Evolutionary conservation across 306 rosid genomes (phyloP).

Genomic region (Vicia villosa): DNA sequence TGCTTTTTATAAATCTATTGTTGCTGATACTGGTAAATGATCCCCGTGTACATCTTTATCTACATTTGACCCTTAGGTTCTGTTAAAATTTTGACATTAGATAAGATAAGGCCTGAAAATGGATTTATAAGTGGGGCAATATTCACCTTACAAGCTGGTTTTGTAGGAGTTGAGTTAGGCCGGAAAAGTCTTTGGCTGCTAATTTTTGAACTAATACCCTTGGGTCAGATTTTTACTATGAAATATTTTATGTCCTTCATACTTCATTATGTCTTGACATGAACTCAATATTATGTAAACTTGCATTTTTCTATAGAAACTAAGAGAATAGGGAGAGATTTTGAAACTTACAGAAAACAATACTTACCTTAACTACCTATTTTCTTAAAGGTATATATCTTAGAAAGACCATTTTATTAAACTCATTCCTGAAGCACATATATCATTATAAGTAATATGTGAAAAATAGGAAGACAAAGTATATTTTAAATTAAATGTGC

Average conservation of each 20-base stretch:
- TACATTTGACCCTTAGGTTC: background rate
- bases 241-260: background rate
- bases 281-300: constrained; percentile 13
- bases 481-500: background rate
- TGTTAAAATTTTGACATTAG: no score
- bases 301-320: constrained; percentile 5
- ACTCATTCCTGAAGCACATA: background rate
- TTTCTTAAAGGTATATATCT: constrained; percentile 2
- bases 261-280: constrained; percentile 17
- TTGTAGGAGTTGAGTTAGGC: no score
- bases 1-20: constrained; percentile 3
- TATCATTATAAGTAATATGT: constrained; percentile 13
- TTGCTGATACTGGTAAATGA: background rate
- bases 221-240: constrained; percentile 5
- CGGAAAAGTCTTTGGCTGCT: background rate
- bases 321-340: background rate
- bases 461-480: background rate
- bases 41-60: background rate
- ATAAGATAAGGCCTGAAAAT: no score
- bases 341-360: background rate
- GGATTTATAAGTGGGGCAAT: no score
- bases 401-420: background rate
- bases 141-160: no score
- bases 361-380: constrained; percentile 1
- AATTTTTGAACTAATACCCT: constrained; percentile 7